A percentile compares a stretch with the other conserved stretches of the same genome.
These are phyloP conservation scores for Lycium ferocissimum DNA, from an alignment of 257 asterid genomes.

Conservation along the genomic window DNA sequence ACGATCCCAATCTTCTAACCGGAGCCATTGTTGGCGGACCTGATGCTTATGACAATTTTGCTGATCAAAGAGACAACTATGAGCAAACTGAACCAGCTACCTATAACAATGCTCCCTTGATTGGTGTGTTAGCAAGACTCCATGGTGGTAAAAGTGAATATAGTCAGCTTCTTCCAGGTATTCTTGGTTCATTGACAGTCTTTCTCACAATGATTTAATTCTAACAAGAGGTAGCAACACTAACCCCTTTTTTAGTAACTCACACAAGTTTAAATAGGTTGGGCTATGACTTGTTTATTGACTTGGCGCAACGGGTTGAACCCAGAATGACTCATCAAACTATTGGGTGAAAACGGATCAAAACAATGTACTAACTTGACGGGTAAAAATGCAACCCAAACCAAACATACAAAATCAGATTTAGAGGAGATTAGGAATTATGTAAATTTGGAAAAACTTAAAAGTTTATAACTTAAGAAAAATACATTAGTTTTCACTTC, in stretches of 20 bases:
- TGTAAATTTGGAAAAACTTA: not conserved
- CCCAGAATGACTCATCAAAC: not conserved
- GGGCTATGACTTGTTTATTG: not conserved
- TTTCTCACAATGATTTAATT: not conserved
- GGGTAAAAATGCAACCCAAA: not conserved
- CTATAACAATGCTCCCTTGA: conserved; percentile 87
- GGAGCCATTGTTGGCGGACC: conserved; percentile 99
- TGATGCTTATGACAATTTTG: conserved; percentile 95
- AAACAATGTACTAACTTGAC: too few species aligned
- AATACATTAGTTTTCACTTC: not conserved
- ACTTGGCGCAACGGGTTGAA: not conserved
- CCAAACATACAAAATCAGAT: not conserved
- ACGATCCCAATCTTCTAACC: conserved; percentile 83
- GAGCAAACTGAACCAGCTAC: conserved; percentile 99
- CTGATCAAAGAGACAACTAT: conserved; percentile 90
- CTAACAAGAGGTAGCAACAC: not conserved
- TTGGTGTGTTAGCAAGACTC: conserved; percentile 84
- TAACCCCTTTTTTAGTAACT: not conserved
- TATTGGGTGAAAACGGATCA: not conserved
- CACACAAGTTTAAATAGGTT: not conserved
- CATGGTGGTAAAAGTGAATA: conserved; percentile 71
- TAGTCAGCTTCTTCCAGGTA: conserved; percentile 94
- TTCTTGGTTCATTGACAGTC: not conserved
- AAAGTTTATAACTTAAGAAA: too few species aligned
- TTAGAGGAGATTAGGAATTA: not conserved